Base-by-base conservation (phyloP, 2,329 filamentous ascomycete genomes). In the Trichoderma sp. region DNA sequence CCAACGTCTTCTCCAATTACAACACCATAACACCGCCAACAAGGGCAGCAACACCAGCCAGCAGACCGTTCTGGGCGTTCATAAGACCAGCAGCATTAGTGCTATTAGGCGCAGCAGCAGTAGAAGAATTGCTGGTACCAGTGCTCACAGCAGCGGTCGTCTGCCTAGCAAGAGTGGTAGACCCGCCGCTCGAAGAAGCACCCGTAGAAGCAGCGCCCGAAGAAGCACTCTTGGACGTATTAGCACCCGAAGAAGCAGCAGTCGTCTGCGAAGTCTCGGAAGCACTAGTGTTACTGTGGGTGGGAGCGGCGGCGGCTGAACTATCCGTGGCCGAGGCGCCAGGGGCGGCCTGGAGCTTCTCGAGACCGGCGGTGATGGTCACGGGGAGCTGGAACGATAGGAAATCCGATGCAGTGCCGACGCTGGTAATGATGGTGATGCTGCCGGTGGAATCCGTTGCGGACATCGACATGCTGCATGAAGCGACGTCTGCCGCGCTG, bases 341-440 rank as follows among this genome's bases (percentile, higher is more conserved):
- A 32, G 71, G 67, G 14, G 71, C 28, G 28, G 30, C 73, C 14
- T 65, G 65, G 24, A 84, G 76, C 76, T 82, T 82, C 68, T 83
- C 79, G 39, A 78, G 70, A 5, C 82, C 83, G 18, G 80, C 80
- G 24, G 82, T 83, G 67, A 84, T 73, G 39, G 81, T 81, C 24
- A 83, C 78, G 71, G 81, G 77, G 12, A 74, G 36, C 51, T 78
- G 73, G 24, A 71, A 9, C 0, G 68, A n/a, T 71, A 80, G 77
- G n/a, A 72, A 75, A 6, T 36, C 34, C 15, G 74, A 73, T 6
- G 74, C 56, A 14, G 71, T 63, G 36, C 24, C 71, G 12, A 60
- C 39, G 9, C 67, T 72, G 47, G 43, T 69, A 9, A 60, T 36
- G 47, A 32, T 11, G 6, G 21, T 24, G 21, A 43, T 26, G 15